Evolutionary conservation across 2,329 filamentous ascomycete species (phyloP).

Genomic region (Cladosporium colombiae): DNA sequence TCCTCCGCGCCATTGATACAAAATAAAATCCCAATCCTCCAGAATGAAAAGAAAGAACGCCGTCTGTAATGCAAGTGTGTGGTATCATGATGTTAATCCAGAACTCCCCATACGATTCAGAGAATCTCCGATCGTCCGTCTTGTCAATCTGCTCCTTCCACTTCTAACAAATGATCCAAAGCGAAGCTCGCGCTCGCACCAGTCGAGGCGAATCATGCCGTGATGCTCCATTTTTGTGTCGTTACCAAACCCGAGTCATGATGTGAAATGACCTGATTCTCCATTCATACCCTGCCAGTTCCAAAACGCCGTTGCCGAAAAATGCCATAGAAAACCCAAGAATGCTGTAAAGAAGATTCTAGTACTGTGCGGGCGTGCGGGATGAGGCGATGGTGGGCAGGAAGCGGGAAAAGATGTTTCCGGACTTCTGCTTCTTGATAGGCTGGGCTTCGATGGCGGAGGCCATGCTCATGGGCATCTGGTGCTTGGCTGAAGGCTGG

Average conservation of each 20-base stretch:
- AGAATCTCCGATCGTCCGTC: background rate
- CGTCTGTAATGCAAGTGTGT: constrained; percentile 15
- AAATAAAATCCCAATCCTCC: background rate
- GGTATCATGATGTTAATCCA: constrained; percentile 5
- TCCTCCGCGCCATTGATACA: background rate
- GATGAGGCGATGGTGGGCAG: constrained; percentile 34
- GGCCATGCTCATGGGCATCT: constrained; percentile 26
- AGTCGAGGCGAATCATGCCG: constrained; percentile 2
- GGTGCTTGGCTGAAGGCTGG: constrained; percentile 35
- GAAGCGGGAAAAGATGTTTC: constrained; percentile 42
- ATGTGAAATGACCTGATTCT: background rate
- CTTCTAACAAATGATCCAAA: background rate
- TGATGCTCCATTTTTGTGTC: background rate
- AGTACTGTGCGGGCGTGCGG: constrained; percentile 13
- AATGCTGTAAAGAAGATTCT: background rate
- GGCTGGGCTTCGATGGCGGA: constrained; percentile 36
- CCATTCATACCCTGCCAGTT: background rate
- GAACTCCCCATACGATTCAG: background rate
- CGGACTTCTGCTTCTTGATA: constrained; percentile 39
- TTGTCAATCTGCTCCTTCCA: background rate
- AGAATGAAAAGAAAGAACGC: background rate
- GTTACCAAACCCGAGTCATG: background rate
- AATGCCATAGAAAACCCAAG: background rate
- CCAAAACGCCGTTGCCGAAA: constrained; percentile 4
- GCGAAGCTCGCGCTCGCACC: constrained; percentile 7